phyloP scores from a whole-genome alignment of 1,139 yeast genomes.

The Lizanozyma gosingica region DNA sequence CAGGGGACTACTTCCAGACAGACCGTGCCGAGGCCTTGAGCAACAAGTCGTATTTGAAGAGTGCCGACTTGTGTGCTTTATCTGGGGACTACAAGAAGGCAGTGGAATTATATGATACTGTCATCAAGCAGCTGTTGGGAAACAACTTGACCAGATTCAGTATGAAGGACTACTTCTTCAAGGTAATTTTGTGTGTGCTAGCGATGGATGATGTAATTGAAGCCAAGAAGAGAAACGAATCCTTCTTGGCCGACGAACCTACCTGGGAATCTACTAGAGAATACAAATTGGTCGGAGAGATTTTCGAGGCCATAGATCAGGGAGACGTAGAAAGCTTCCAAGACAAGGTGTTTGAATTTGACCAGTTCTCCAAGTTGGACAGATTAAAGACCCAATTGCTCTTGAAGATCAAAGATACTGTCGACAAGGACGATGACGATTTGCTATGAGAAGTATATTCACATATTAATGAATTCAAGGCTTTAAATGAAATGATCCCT shows the following conservation, averaged over 20 bases:
- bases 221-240: slow-evolving; percentile 63
- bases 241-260: slow-evolving; percentile 65
- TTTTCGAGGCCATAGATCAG: slow-evolving; percentile 64
- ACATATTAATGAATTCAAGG: too few relatives aligned
- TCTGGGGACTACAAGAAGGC: slow-evolving; percentile 68
- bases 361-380: slow-evolving; percentile 83
- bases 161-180: slow-evolving; percentile 82
- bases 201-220: slow-evolving; percentile 83
- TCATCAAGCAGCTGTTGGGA: slow-evolving; percentile 68
- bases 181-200: slow-evolving; percentile 71
- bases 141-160: slow-evolving; percentile 83
- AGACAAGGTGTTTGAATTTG: slow-evolving; percentile 71
- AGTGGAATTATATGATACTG: slow-evolving; percentile 62
- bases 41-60: slow-evolving; percentile 78
- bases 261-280: slow-evolving; percentile 76
- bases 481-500: too few relatives aligned
- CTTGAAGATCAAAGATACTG: slow-evolving; percentile 69
- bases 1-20: slow-evolving; percentile 92
- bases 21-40: slow-evolving; percentile 92
- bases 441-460: background rate
- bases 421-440: slow-evolving; percentile 68
- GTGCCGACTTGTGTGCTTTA: slow-evolving; percentile 84
- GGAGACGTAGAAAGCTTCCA: slow-evolving; percentile 77
- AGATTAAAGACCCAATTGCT: slow-evolving; percentile 86
- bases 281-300: slow-evolving; percentile 51